phyloP scores from a whole-genome alignment of 768 basidiomycete species.

The Jaapia argillacea region DNA sequence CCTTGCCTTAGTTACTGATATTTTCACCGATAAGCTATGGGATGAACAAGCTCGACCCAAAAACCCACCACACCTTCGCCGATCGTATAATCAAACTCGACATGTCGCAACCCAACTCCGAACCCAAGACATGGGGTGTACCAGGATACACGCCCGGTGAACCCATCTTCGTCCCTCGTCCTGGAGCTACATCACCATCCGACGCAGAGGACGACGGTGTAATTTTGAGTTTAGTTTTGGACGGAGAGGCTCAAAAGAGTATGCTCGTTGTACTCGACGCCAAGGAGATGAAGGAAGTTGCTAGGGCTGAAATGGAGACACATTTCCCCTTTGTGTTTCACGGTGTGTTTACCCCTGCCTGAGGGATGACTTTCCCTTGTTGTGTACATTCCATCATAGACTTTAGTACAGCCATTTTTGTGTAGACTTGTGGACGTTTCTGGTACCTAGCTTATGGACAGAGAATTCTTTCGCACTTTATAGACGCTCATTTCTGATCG shows the following conservation, averaged over 20 bases:
- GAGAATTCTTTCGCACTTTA: too few species aligned
- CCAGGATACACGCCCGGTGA: constrained; percentile 23
- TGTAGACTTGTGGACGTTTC: too few species aligned
- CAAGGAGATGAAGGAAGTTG: constrained; percentile 23
- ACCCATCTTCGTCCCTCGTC: constrained; percentile 25
- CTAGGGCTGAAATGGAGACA: constrained; percentile 24
- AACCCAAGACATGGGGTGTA: constrained; percentile 20
- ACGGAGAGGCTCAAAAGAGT: constrained; percentile 20
- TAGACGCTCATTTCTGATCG: too few species aligned
- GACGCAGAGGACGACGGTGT: constrained; percentile 25
- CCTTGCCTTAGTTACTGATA: constrained; percentile 11
- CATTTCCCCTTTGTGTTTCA: constrained; percentile 27
- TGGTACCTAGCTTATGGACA: too few species aligned
- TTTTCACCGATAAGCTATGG: constrained; percentile 13
- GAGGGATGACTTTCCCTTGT: too few species aligned
- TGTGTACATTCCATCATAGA: too few species aligned
- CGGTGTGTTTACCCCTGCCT: too few species aligned
- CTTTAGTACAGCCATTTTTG: too few species aligned
- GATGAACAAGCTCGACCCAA: constrained; percentile 1
- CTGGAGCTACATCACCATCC: constrained; percentile 6
- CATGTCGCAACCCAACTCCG: constrained; percentile 12
- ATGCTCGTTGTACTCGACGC: constrained; percentile 27
- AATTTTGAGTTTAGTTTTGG: constrained; percentile 25
- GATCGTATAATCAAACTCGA: constrained; percentile 28
- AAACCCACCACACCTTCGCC: constrained; percentile 20